Evolutionary conservation across 148 eudicot species (phyloP), one percentile per base, ranked within the genome.

Genomic region (Vaccinium darrowii): DNA sequence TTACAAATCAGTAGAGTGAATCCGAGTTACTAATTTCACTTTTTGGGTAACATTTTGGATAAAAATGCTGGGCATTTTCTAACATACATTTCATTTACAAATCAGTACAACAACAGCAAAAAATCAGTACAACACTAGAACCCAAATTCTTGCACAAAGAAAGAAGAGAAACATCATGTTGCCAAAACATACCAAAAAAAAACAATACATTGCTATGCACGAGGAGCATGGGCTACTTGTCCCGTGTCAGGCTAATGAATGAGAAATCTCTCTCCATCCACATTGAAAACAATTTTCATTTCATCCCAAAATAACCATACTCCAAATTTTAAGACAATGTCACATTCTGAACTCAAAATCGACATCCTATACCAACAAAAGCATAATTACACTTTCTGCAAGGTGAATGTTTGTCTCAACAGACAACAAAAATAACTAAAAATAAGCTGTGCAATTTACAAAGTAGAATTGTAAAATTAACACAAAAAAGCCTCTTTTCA

Each of bases 311-410:
- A 67, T 27, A 67, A 27, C 39, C 15, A 27, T 23, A 36, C 39
- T 36, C 39, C 39, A 36, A 36, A 36, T 36, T 36, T 36, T 36
- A 36, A 36, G 39, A 36, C 39, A 36, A 36, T 33, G 36, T 33
- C 36, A 11, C 3, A 69, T 47, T 21, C 50, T 18, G 49, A 47
- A 49, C n/a, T 76, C 54, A 49, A 76, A 76, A 76, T 18, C 43
- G 52, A 43, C 36, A 8, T 5, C 16, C 49, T 15, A 43, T 75
- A 49, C 23, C 50, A 18, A 49, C 3, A 50, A 51, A 51, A 51
- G n/a, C 58, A n/a, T 78, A 78, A 51, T 78, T 52, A 51, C 80
- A 78, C 39, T 78, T 25, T 77, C 39, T 51, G 36, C 18, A 6
- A 11, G 33, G 6, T 7, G 78, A 75, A 47, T 18, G 27, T 43